Evolutionary conservation across 371 early-diverging fungal genomes (phyloP), one percentile per base, ranked within the genome.

Genomic region (Nematocida sp.): DNA sequence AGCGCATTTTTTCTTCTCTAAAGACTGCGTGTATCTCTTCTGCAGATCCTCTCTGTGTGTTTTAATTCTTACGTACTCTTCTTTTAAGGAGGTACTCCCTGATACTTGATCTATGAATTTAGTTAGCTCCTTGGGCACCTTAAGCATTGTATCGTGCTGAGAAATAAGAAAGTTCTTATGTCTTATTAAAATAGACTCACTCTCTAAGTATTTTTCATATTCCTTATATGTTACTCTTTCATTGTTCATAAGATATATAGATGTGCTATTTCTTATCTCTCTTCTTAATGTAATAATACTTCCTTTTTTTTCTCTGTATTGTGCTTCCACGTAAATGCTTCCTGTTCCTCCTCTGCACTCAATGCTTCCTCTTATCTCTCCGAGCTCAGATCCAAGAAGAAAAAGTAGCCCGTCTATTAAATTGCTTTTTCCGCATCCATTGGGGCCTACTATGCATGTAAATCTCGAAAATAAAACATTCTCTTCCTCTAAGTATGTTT

Each of bases 341-440:
- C 56, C 26, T 28, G 30, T 7, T 0, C 65, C 20, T 18, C 38
- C 56, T 25, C 77, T 45, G 33, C 55, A 36, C 26, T 23, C 36
- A 7, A 77, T 13, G 1, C 49, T 50, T 54, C 77, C 65, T 77
- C 66, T 53, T 20, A 65, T 65, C 16, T 57, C 50, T 3, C 5
- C 13, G 9, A 75, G 36, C 4, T 64, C 53, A 23, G 95, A 88
- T 63, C 95, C 95, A 28, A 97, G 87, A 0, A 93, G 95, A 86
- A 97, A 99, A 32, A 89, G 88, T 78, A 99, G 91, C 47, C 96
- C 98, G 83, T 97, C 98, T 92, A 99, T 92, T 38, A 97, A 86
- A 81, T 99, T 99, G 18, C 93, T 92, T 84, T 99, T 99, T 88
- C 94, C 94, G 66, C 92, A 89, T 60, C 99, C 99, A 86, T 99